Percentiles rank a stretch among this genome's conserved stretches.
Conservation (phyloP, 768 basidiomycete species). For the Termitomyces sp. region DNA sequence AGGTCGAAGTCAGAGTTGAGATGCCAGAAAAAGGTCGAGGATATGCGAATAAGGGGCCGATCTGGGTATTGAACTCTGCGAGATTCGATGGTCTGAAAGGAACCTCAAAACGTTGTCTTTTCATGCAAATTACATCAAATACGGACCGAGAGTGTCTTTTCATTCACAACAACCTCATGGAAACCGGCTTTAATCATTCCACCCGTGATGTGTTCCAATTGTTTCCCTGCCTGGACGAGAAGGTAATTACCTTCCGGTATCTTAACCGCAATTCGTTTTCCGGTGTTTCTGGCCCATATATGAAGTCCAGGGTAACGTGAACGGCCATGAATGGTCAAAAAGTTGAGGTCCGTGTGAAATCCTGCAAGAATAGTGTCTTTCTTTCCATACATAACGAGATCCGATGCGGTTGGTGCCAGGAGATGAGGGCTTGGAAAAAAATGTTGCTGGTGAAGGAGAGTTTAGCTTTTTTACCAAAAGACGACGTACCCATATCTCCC, state of each 20-base stretch:
- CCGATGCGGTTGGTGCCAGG: conserved; percentile 91
- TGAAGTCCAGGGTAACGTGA: conserved; percentile 85
- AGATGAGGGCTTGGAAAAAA: conserved; percentile 59
- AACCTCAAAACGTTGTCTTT: neutral
- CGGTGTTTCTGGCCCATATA: conserved; percentile 94
- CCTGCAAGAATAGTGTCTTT: conserved; percentile 88
- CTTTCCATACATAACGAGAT: conserved; percentile 74
- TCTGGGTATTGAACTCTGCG: conserved; percentile 57
- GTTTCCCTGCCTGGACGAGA: conserved; percentile 94
- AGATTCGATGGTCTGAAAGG: conserved; percentile 48
- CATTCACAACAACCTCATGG: conserved; percentile 93
- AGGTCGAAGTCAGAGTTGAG: conserved; percentile 82
- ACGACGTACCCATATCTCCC: conserved; percentile 74
- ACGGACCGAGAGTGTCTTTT: conserved; percentile 67
- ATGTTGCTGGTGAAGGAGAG: neutral
- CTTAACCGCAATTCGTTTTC: conserved; percentile 83
- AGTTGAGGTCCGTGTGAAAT: conserved; percentile 93
- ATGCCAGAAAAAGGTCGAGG: conserved; percentile 96
- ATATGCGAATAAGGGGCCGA: conserved; percentile 92
- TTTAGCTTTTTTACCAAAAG: neutral
- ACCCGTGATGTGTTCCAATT: conserved; percentile 83
- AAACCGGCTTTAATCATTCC: conserved; percentile 90
- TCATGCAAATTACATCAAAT: neutral
- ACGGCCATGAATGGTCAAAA: conserved; percentile 87
- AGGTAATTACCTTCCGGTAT: conserved; percentile 82